A percentile compares a stretch with the other conserved stretches of the same genome.
Conservation (phyloP, 805 yeast species). For the Lachancea waltii region DNA sequence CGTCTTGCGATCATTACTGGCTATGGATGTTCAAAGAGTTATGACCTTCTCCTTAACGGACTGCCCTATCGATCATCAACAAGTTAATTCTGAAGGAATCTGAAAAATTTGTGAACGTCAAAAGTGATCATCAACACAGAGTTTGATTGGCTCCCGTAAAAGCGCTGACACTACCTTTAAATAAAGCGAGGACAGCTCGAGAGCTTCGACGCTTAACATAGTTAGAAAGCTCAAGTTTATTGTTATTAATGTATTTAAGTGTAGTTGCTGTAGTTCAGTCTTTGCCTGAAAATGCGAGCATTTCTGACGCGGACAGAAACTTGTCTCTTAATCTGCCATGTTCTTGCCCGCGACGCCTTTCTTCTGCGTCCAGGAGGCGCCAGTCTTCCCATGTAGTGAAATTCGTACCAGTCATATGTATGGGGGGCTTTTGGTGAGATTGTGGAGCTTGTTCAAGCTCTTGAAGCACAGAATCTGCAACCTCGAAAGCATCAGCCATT, state of each 20-base stretch:
- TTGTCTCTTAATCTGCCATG: constrained; percentile 16
- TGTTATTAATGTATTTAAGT: no score
- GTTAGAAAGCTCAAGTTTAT: no score
- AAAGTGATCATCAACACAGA: not conserved
- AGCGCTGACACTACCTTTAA: no score
- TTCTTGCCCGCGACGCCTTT: constrained; percentile 16
- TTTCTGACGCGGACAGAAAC: constrained; percentile 14
- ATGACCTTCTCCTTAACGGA: no score
- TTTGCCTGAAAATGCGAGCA: constrained; percentile 8
- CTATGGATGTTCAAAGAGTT: not conserved
- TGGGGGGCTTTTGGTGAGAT: constrained; percentile 6
- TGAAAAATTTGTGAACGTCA: not conserved
- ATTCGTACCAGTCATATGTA: constrained; percentile 5
- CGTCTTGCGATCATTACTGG: constrained; percentile 69
- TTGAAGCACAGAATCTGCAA: constrained; percentile 57
- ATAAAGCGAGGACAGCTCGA: no score
- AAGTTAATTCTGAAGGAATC: not conserved
- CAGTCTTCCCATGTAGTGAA: constrained; percentile 31
- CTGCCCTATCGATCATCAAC: not conserved
- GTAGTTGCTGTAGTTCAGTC: no score
- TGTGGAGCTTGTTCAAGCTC: constrained; percentile 36
- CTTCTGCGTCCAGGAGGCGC: constrained; percentile 21
- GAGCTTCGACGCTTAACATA: no score
- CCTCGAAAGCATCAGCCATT: constrained; percentile 73
- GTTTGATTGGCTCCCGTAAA: not conserved